Evolutionary conservation across 768 basidiomycete species (phyloP).

Genomic region (Auricularia sp.): DNA sequence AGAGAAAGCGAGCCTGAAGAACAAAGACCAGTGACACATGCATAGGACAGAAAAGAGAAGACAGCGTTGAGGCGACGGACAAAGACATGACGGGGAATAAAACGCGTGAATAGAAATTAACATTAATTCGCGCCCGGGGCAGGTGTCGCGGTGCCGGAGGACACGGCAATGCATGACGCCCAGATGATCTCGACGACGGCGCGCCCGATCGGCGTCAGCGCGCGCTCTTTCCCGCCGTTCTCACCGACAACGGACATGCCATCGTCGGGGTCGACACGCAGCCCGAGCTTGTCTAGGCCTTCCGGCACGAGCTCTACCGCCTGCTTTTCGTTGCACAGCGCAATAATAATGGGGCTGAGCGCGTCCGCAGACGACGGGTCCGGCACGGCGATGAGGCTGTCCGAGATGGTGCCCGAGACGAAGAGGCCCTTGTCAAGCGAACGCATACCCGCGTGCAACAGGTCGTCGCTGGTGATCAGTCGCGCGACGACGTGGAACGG

Average conservation of each 20-base stretch:
- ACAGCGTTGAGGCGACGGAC: not conserved
- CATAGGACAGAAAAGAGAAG: not conserved
- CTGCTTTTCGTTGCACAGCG: conserved; percentile 50
- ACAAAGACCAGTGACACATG: not conserved
- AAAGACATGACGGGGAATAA: not conserved
- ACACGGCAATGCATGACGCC: conserved; percentile 42
- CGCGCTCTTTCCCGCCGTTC: conserved; percentile 24
- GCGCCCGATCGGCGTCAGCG: conserved; percentile 35
- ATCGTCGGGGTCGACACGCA: conserved; percentile 30
- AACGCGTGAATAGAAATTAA: not conserved
- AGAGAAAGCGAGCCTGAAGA: not conserved
- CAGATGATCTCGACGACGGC: conserved; percentile 46
- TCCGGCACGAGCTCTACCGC: conserved; percentile 68
- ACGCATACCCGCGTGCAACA: conserved; percentile 63
- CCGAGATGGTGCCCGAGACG: conserved; percentile 48
- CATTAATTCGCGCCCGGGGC: not conserved
- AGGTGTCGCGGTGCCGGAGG: not conserved
- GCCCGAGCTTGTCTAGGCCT: conserved; percentile 63
- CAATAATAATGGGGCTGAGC: conserved; percentile 33
- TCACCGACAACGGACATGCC: conserved; percentile 22
- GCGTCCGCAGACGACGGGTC: conserved; percentile 10
- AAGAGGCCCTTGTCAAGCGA: conserved; percentile 62
- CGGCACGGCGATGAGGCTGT: conserved; percentile 22
- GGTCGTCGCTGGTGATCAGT: conserved; percentile 59
- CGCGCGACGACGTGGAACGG: conserved; percentile 68